phyloP scores from a whole-genome alignment of 2,329 filamentous ascomycete genomes.

The Neofusicoccum kwambonambiense region DNA sequence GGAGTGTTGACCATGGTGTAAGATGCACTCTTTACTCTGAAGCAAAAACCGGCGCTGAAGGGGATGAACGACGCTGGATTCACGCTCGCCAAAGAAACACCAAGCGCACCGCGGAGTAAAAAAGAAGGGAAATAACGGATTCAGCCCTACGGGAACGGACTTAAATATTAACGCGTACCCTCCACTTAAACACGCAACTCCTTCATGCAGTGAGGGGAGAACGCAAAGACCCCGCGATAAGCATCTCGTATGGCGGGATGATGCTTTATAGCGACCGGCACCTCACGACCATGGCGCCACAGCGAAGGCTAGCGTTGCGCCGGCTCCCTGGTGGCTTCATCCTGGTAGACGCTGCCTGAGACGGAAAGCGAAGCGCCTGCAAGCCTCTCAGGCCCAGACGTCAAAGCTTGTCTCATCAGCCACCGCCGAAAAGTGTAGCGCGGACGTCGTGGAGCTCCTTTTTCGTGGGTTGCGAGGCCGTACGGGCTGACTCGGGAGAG shows the following conservation, averaged over 20 bases:
- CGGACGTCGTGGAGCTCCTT: neutral
- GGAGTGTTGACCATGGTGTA: conserved; percentile 1
- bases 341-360: neutral
- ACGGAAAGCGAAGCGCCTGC: neutral
- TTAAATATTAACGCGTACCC: neutral
- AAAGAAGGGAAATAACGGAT: neutral
- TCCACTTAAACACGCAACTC: neutral
- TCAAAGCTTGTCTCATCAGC: neutral
- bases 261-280: neutral
- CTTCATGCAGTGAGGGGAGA: neutral
- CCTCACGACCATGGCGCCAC: neutral
- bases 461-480: neutral
- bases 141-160: neutral
- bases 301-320: neutral
- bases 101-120: neutral
- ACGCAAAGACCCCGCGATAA: neutral
- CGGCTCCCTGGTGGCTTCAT: neutral
- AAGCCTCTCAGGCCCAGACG: neutral
- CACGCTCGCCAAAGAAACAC: neutral
- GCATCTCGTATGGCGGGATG: neutral
- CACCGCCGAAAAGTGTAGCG: neutral
- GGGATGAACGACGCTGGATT: neutral
- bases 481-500: neutral
- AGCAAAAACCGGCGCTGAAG: neutral
- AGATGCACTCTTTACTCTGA: neutral